Evolutionary conservation across 2,329 filamentous ascomycete species (phyloP).

Genomic region (Cryphonectria carpinicola): DNA sequence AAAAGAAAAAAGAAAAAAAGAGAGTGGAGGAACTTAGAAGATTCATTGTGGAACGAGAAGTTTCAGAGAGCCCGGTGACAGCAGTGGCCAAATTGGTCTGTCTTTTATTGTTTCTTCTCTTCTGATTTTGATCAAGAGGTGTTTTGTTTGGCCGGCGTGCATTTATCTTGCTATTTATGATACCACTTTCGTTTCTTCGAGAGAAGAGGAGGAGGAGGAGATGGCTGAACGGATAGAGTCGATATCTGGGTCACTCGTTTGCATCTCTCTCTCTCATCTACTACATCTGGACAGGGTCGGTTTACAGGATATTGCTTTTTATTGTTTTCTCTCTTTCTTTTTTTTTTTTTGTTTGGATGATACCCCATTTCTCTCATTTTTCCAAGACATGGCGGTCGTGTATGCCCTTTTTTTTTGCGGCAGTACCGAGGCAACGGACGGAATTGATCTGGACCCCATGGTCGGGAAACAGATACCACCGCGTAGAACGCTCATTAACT

Average conservation of each 20-base stretch:
- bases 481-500: slow-evolving; percentile 14
- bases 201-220: not conserved
- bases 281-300: slow-evolving; percentile 15
- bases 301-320: slow-evolving; percentile 8
- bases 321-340: not conserved
- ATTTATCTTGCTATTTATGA: slow-evolving; percentile 19
- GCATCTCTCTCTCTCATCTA: not conserved
- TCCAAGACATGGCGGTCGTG: slow-evolving; percentile 17
- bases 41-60: not conserved
- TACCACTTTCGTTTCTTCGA: slow-evolving; percentile 28
- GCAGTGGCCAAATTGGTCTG: not conserved
- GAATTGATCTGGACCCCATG: not conserved
- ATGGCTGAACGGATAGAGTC: not conserved
- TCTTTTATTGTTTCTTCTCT: not conserved
- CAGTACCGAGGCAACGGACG: slow-evolving; percentile 4
- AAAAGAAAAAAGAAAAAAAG: too few species aligned
- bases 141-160: slow-evolving; percentile 9
- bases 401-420: not conserved
- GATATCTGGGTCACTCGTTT: slow-evolving; percentile 9
- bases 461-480: slow-evolving; percentile 6
- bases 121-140: not conserved
- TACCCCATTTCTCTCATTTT: slow-evolving; percentile 24
- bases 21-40: too few species aligned
- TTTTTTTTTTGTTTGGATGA: slow-evolving; percentile 2
- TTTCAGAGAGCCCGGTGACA: not conserved